phyloP scores from a whole-genome alignment of 176 grass and related monocot genomes.

The Avena atlantica region DNA sequence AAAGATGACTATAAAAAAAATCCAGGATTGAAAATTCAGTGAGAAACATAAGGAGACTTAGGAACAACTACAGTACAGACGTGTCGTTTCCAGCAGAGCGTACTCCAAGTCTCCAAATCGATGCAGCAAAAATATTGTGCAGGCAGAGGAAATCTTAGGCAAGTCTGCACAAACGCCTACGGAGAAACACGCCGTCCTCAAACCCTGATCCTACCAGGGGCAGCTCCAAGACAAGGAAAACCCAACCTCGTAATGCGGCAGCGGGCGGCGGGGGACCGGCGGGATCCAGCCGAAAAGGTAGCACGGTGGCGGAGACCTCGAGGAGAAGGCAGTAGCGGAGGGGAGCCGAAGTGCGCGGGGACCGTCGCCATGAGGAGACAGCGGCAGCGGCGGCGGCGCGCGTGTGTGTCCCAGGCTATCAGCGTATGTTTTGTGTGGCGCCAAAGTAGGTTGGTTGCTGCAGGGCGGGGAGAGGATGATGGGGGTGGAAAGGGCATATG shows the following conservation, averaged over 20 bases:
- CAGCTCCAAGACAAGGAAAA: neutral
- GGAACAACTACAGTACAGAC: neutral
- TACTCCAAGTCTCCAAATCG: neutral
- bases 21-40: neutral
- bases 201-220: neutral
- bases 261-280: conserved; percentile 26
- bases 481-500: neutral
- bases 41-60: conserved; percentile 7
- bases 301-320: neutral
- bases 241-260: conserved; percentile 40
- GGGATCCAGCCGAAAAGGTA: conserved; percentile 5
- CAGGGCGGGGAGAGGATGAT: conserved; percentile 27
- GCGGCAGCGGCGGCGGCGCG: neutral
- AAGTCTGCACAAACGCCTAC: neutral
- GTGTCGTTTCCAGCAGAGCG: neutral
- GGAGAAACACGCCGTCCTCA: neutral
- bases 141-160: neutral
- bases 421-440: conserved; percentile 41
- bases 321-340: conserved; percentile 25
- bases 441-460: conserved; percentile 36
- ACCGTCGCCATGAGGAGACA: conserved; percentile 48
- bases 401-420: neutral
- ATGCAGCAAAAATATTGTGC: too few relatives aligned
- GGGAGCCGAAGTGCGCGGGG: conserved; percentile 33
- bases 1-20: too few relatives aligned